Conservation (phyloP, 768 basidiomycete genomes). For the Boletus coccyginus region DNA sequence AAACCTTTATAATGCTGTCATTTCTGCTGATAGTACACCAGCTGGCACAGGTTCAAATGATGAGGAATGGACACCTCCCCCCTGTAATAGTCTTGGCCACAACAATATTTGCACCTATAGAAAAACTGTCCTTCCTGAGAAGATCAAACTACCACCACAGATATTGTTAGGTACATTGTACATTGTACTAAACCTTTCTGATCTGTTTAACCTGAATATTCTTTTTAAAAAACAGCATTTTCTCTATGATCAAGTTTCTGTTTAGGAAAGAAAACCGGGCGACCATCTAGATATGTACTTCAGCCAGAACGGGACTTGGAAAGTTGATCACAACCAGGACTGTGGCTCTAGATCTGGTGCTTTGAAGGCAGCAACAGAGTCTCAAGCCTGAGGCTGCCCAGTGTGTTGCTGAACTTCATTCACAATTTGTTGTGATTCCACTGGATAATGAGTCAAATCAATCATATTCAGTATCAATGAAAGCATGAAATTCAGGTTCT, state of each 20-base stretch:
- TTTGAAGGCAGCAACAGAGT: slow-evolving; percentile 53
- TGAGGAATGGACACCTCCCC: slow-evolving; percentile 31
- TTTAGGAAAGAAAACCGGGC: slow-evolving; percentile 74
- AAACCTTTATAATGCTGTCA: slow-evolving; percentile 62
- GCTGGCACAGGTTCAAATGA: slow-evolving; percentile 41
- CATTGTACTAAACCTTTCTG: neutral
- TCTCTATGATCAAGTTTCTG: slow-evolving; percentile 69
- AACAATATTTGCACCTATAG: slow-evolving; percentile 59
- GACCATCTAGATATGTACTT: slow-evolving; percentile 97
- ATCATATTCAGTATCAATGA: slow-evolving; percentile 97
- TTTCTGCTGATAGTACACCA: slow-evolving; percentile 54
- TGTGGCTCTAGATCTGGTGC: slow-evolving; percentile 49
- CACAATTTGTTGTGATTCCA: slow-evolving; percentile 83
- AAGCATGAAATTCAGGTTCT: slow-evolving; percentile 81
- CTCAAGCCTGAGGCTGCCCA: slow-evolving; percentile 55
- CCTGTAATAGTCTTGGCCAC: slow-evolving; percentile 36
- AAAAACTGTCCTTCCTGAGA: slow-evolving; percentile 54
- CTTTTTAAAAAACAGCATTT: slow-evolving; percentile 47
- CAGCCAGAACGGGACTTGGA: slow-evolving; percentile 86
- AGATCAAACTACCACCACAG: slow-evolving; percentile 63
- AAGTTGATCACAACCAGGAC: slow-evolving; percentile 71
- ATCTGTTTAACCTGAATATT: slow-evolving; percentile 32
- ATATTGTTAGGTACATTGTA: slow-evolving; percentile 62
- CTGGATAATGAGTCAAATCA: slow-evolving; percentile 73
- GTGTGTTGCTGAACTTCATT: slow-evolving; percentile 71